Evolutionary conservation across 2,329 filamentous ascomycete species (phyloP), one percentile per base, ranked within the genome.

Genomic region (Fusarium globosum): DNA sequence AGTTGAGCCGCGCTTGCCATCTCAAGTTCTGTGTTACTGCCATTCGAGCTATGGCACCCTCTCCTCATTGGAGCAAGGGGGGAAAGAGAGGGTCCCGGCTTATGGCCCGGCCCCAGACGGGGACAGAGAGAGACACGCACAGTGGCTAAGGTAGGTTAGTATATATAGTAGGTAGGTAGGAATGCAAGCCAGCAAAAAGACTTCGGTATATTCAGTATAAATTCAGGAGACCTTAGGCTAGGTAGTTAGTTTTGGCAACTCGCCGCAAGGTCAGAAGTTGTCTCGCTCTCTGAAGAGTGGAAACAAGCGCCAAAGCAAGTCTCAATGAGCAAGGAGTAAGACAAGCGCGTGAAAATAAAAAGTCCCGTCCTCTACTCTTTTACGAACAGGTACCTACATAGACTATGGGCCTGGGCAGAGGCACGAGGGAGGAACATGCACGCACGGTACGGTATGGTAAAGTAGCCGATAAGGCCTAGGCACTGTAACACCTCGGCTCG

Each of bases 401-500:
- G 26, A 26, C 26, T 28, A 21, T 39, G 45, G 42, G 33, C 43
- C 39, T 67, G 60, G 62, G 49, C 16, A 57, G 13, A 36, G 36
- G 48, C 48, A 52, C n/a, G n/a, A 52, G 49, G 18, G 49, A 52
- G n/a, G n/a, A 36, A 52, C 28, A 48, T 39, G 41, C 23, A 43
- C 18, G 41, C 23, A 43, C 18, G 36, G 45, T 39, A 43, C 18
- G 36, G 45, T 39, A 38, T 12, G 63, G 53, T 38, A 46, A 52
- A n/a, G 41, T 48, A 39, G 9, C 65, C 55, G 63, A 66, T 36
- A 49, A 68, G 48, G 38, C 55, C 58, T 52, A 68, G 52, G 48
- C 61, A 57, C 48, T 57, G 46, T 45, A 63, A 71, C 65, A 70
- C 76, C 76, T 78, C 76, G 76, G 76, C 76, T 78, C 76, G 76